A percentile compares a stretch with the other conserved stretches of the same genome.
Conservation (phyloP, 2,329 filamentous ascomycete genomes). For the Fusarium poae region DNA sequence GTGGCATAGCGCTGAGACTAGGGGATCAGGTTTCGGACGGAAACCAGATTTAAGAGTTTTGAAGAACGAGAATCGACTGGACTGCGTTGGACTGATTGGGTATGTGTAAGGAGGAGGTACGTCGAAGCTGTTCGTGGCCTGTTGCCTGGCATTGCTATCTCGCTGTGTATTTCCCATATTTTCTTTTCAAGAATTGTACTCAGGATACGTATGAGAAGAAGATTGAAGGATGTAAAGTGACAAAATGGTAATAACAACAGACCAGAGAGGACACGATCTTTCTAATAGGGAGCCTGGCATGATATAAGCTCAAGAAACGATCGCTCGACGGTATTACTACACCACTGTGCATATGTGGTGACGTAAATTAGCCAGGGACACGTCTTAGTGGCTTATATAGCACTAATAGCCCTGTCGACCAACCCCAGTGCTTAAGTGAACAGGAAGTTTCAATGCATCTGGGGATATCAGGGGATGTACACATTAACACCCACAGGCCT, state of each 20-base stretch:
- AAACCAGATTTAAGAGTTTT: background rate
- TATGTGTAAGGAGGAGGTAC: slow-evolving; percentile 1
- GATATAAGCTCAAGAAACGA: background rate
- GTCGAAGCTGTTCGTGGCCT: background rate
- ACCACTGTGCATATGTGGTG: background rate
- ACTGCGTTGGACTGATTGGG: background rate
- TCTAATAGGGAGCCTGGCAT: background rate
- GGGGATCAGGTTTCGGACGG: slow-evolving; percentile 8
- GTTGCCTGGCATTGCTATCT: background rate
- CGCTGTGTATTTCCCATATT: background rate
- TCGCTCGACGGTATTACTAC: too few species aligned
- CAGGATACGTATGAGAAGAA: accelerated
- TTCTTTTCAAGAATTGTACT: accelerated
- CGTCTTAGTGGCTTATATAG: background rate
- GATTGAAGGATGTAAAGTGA: accelerated
- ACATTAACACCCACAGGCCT: background rate
- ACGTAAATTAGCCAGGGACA: background rate
- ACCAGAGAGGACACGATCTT: accelerated
- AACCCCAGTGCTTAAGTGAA: background rate
- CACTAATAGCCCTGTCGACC: background rate
- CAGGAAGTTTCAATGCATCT: background rate
- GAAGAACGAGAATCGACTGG: slow-evolving; percentile 4
- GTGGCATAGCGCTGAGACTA: slow-evolving; percentile 11
- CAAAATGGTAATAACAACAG: background rate
- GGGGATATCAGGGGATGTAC: background rate